Evolutionary conservation across 1,284 basidiomycete genomes (phyloP), one percentile per base, ranked within the genome.

Genomic region (Wolfiporia cocos): DNA sequence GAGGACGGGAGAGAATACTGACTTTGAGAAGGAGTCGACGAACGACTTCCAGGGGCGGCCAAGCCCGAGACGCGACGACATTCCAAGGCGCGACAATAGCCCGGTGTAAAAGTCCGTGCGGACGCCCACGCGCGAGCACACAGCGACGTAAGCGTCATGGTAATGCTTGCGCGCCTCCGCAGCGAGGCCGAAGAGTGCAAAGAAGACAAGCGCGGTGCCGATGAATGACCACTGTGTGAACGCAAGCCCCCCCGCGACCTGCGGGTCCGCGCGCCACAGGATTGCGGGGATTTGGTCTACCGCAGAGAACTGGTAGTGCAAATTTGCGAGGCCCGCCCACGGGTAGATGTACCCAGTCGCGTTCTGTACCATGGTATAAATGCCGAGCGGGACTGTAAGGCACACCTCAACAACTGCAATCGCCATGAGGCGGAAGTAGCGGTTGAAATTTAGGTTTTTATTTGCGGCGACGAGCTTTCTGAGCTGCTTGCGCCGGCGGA

Each of bases 151-250:
- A 5, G 67, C 70, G 15, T 62, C 58, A 22, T 67, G 63, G 57
- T 84, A 86, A 48, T 78, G 70, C 50, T 62, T 75, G 48, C 64
- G 66, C 28, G 80, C 79, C 64, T 86, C 83, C 41, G 77, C 74
- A 0, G 79, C 79, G 34, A 84, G 67, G 85, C n/a, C n/a, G n/a
- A n/a, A n/a, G n/a, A n/a, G n/a, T n/a, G n/a, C n/a, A n/a, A n/a
- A n/a, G n/a, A n/a, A 85, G 30, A 81, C 19, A 37, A 61, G 33
- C 15, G 55, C 57, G 43, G 52, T 54, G 14, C 44, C 45, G 49
- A 61, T 51, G 29, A 44, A 42, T 4, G 52, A 42, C 55, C 58
- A 59, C 19, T 37, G 39, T 39, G 37, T 43, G 47, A 49, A 49
- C 37, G 43, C 26, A 37, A 52, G 34, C 22, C 41, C 40, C 14